Evolutionary conservation across 495 filamentous ascomycete genomes (phyloP).

Genomic region (Tuber aestivum): DNA sequence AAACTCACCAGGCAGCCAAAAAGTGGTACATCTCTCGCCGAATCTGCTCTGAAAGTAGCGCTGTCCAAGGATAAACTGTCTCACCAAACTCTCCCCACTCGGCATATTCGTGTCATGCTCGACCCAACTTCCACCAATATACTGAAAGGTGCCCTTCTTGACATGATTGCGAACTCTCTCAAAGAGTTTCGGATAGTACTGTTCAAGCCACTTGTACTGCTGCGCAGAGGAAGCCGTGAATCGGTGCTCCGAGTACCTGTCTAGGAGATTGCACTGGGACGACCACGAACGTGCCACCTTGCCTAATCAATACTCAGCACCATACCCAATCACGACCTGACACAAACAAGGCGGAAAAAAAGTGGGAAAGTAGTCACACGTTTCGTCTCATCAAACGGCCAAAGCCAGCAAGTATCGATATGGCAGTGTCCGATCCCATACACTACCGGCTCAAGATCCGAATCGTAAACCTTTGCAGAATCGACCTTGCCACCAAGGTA

Average conservation of each 20-base stretch:
- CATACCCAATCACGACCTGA: constrained; percentile 5
- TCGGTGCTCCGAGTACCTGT: constrained; percentile 86
- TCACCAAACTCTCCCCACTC: constrained; percentile 83
- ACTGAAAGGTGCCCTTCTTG: constrained; percentile 83
- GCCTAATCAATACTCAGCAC: constrained; percentile 23
- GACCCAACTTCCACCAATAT: constrained; percentile 96
- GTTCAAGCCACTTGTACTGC: constrained; percentile 95
- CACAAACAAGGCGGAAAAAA: background rate
- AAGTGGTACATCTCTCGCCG: constrained; percentile 78
- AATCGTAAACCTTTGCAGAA: constrained; percentile 76
- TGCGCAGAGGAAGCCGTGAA: constrained; percentile 91
- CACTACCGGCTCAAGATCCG: constrained; percentile 64
- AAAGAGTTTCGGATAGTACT: constrained; percentile 78
- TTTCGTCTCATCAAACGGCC: constrained; percentile 98
- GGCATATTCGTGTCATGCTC: constrained; percentile 98
- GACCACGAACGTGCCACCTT: constrained; percentile 96
- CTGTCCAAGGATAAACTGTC: constrained; percentile 78
- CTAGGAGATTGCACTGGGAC: constrained; percentile 88
- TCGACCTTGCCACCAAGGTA: constrained; percentile 78
- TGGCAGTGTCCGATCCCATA: constrained; percentile 92
- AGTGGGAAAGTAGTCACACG: constrained; percentile 44
- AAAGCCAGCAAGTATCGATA: constrained; percentile 89
- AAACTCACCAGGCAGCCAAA: constrained; percentile 73
- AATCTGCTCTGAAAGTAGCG: constrained; percentile 91
- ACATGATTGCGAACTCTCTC: constrained; percentile 87